Base-by-base conservation (phyloP, 495 filamentous ascomycete species). In the Coniosporium apollinis region DNA sequence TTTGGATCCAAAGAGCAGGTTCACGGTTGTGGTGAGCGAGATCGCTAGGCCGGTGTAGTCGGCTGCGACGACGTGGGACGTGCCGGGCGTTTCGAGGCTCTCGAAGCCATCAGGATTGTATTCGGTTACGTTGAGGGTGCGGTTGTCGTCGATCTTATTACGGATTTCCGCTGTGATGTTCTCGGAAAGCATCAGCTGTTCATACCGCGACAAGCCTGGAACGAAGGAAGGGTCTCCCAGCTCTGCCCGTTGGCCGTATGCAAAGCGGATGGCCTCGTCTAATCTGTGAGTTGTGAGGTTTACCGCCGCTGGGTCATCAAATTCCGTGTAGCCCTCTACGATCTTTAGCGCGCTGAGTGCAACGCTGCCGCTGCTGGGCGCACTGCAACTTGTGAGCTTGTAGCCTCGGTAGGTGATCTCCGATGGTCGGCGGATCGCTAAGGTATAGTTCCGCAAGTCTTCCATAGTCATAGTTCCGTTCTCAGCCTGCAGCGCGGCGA, bases 221-320 rank as follows among this genome's bases (percentile, higher is more conserved):
- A 86, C 62, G 49, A 79, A 94, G 0, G 50, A 56, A 0, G 86
- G 86, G 51, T 94, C 86, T 11, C 83, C 86, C 1, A 94, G 52
- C 2, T 76, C 61, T 20, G 60, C 69, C 56, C 56, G 69, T 60
- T 69, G 48, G 10, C 72, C 86, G 52, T 93, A 94, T 1, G 71
- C 82, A 55, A 87, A 93, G 13, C 84, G 70, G 51, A 89, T 83
- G 2, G 80, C 77, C 57, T 94, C 86, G 40, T 82, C 73, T 35
- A 93, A 62, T 3, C 83, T 69, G 57, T 94, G 86, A 2, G 75
- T 76, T 14, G 71, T 85, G 1, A 74, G 38, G 36, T 79, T 74
- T 8, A 75, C 42, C 14, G 53, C 61, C 8, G 60, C 46, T 17
- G 64, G 55, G 19, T 58, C 42, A 17, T 72, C 74, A 34, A 82